Base-by-base conservation (phyloP, 257 asterid species). In the Penstemon newberryi region DNA sequence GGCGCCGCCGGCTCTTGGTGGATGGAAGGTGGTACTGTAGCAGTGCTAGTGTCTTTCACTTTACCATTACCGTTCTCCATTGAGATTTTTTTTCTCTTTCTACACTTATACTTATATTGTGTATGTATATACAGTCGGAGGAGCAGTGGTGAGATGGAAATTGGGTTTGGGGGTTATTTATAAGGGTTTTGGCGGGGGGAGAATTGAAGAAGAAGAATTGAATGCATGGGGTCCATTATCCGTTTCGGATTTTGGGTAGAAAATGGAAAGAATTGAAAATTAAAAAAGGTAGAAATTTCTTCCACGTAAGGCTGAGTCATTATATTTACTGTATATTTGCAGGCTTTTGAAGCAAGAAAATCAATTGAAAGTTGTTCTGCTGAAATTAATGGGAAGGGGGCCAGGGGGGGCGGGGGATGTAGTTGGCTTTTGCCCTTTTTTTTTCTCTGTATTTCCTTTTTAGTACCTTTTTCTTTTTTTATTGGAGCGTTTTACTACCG, bases 121-220 rank as follows among this genome's bases (percentile, higher is more conserved):
- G 45, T 71, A 56, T 57, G 40, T 73, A 55, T n/a, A 25, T 25
- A 25, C 33, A 25, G 33, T 25, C 33, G 33, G 2, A 25, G 33
- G 33, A 25, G 33, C 33, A 25, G 33, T 25, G 33, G 33, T 25
- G 33, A 25, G 33, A 25, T 25, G 33, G 33, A 33, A 45, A 73
- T 73, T 56, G 60, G 41, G n/a, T 37, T 15, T 37, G 12, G 77
- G 78, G 81, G 76, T 78, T 63, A 83, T 84, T 81, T 87, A 87
- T 87, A 87, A 50, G 75, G 70, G 74, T 76, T 80, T 25, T 68
- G 81, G 82, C 72, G 84, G 87, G 81, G 62, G 73, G 74, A 0
- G 64, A 3, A n/a, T 0, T 41, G 42, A 53, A 38, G n/a, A 3
- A 33, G 63, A 19, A n/a, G 51, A 1, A 40, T 53, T 10, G n/a